Percentiles rank a stretch among this genome's conserved stretches.
phyloP scores from a whole-genome alignment of 2,329 filamentous ascomycete genomes.

The Eurotiales sp. region DNA sequence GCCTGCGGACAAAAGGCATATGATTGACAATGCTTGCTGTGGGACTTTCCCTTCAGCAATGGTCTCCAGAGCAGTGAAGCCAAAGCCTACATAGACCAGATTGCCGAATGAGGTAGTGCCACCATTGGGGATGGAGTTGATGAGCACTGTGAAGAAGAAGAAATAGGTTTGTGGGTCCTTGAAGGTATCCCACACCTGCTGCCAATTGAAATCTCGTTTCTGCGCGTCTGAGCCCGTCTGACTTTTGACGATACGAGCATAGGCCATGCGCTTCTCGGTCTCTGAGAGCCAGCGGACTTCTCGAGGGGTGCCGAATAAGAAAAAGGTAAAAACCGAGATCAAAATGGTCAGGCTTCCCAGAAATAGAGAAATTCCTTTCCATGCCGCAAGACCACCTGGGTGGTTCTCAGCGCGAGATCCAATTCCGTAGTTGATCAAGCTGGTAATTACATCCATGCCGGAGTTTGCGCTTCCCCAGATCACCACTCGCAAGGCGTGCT shows the following conservation, averaged over 20 bases:
- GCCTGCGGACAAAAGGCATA: not conserved
- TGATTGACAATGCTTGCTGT: not conserved
- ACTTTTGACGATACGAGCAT: not conserved
- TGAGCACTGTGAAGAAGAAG: not conserved
- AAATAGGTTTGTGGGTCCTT: slow-evolving; percentile 4
- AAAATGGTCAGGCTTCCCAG: not conserved
- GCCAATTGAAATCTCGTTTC: slow-evolving; percentile 4
- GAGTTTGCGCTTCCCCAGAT: not conserved
- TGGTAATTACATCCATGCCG: not conserved
- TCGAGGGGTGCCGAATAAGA: not conserved
- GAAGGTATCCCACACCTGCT: not conserved
- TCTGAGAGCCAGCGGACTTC: not conserved
- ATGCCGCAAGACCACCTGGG: not conserved
- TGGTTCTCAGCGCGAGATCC: not conserved
- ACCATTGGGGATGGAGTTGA: slow-evolving; percentile 27
- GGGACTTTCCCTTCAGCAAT: not conserved
- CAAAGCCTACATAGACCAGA: slow-evolving; percentile 36
- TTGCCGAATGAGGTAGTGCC: slow-evolving; percentile 27
- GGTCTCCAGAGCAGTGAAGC: slow-evolving; percentile 24
- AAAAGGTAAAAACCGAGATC: not conserved
- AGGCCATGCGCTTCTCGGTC: slow-evolving; percentile 1
- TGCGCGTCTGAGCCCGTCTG: slow-evolving; percentile 2
- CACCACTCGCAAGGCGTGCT: not conserved
- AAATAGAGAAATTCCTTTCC: not conserved
- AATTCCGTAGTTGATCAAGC: slow-evolving; percentile 2